Evolutionary conservation across 345 rosid species (phyloP), one percentile per base, ranked within the genome.

Genomic region (Noccaea bulbosa): DNA sequence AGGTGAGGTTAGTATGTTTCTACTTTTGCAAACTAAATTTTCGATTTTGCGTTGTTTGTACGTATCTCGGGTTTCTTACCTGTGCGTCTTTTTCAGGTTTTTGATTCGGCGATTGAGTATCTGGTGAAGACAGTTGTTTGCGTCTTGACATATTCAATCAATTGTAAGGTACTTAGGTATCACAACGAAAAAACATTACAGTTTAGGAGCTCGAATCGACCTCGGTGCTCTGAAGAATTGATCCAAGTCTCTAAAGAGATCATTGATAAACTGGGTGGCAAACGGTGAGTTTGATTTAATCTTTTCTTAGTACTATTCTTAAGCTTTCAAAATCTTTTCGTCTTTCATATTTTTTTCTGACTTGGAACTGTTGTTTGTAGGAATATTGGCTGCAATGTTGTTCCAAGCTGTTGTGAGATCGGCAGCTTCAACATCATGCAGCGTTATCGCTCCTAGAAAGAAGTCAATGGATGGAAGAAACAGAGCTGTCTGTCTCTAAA

Each of bases 181-280:
- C 80, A 60, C 37, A 77, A 81, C 8, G 83, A 62, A 49, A 89
- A 86, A 47, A 34, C 61, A 40, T 70, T 92, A 74, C 81, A 53
- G 64, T 62, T 83, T 17, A 96, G 90, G 24, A 83, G 89, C 84
- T 79, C 83, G 22, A 78, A 67, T 73, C 48, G 81, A n/a, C 72
- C 66, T 62, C 47, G 20, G 0, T 75, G 82, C 69, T 79, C 81
- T 65, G 58, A 76, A 16, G 87, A 80, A 70, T 61, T 92, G 78
- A 63, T 86, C 39, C 73, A 80, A 48, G 70, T 80, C 49, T 83
- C 82, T 72, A 40, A 62, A 34, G 79, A 78, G 27, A 33, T 83
- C 72, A 50, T 86, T 16, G 54, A 67, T 34, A 85, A 81, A 67
- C 41, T 87, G 58, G 80, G 78, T n/a, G 6, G 73, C 68, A 58